Evolutionary conservation across 208 protist species (phyloP).

Genomic region (Crithidia fasciculata): DNA sequence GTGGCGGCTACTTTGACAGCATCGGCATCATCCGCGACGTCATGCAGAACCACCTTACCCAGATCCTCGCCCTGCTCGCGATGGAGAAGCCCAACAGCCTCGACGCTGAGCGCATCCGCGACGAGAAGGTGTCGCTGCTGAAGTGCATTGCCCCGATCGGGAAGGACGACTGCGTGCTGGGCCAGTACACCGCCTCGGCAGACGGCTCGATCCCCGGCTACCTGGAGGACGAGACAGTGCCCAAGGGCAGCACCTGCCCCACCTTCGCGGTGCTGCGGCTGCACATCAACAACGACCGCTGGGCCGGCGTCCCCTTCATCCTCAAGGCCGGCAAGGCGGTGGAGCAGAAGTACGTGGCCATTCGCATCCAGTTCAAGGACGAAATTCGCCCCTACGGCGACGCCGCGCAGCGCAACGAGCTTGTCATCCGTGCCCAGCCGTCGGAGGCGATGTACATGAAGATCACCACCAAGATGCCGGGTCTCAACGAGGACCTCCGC

Average conservation of each 20-base stretch:
- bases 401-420: slow-evolving; percentile 84
- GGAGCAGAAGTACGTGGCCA: slow-evolving; percentile 80
- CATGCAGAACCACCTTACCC: slow-evolving; percentile 94
- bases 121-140: slow-evolving; percentile 92
- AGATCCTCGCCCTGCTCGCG: slow-evolving; percentile 91
- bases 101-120: slow-evolving; percentile 83
- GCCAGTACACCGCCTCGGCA: slow-evolving; percentile 90
- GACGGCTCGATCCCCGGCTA: slow-evolving; percentile 89
- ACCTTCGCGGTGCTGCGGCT: slow-evolving; percentile 89
- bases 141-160: slow-evolving; percentile 62
- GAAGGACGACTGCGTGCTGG: slow-evolving; percentile 88
- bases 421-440: slow-evolving; percentile 93
- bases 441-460: slow-evolving; percentile 94
- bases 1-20: slow-evolving; percentile 94
- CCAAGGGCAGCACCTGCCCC: slow-evolving; percentile 77
- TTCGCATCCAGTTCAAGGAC: slow-evolving; percentile 91
- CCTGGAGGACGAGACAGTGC: slow-evolving; percentile 86
- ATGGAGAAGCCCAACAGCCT: slow-evolving; percentile 93
- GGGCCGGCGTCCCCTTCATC: slow-evolving; percentile 94
- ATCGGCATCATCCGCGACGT: slow-evolving; percentile 95
- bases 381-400: slow-evolving; percentile 85
- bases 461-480: slow-evolving; percentile 90
- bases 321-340: slow-evolving; percentile 93
- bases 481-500: slow-evolving; percentile 67
- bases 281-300: slow-evolving; percentile 92